Evolutionary conservation across 768 basidiomycete genomes (phyloP).

Genomic region (Mycena amicta): DNA sequence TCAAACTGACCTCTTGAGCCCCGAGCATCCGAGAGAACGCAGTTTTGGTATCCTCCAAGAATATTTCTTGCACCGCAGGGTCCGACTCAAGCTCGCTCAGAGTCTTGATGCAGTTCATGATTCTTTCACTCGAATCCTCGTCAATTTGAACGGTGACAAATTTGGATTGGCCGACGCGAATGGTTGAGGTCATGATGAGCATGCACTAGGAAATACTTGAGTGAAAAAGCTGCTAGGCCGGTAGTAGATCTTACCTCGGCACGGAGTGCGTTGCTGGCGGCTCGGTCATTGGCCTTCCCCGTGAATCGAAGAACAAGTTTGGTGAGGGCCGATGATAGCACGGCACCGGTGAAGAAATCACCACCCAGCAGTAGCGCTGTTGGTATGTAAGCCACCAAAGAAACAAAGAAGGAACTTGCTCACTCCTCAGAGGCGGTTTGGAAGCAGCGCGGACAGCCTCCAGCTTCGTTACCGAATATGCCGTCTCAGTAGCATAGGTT

Average conservation of each 20-base stretch:
- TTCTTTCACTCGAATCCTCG: conserved; percentile 95
- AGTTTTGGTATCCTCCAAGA: conserved; percentile 83
- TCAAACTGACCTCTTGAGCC: conserved; percentile 76
- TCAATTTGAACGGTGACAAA: conserved; percentile 95
- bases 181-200: conserved; percentile 96
- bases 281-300: conserved; percentile 51
- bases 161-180: conserved; percentile 96
- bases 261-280: conserved; percentile 66
- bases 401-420: conserved; percentile 21
- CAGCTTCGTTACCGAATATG: conserved; percentile 68
- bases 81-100: conserved; percentile 75
- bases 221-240: not conserved
- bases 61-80: conserved; percentile 64
- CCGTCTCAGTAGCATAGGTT: conserved; percentile 96
- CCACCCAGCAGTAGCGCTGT: conserved; percentile 87
- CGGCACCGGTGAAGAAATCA: conserved; percentile 95
- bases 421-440: conserved; percentile 89
- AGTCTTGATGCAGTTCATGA: conserved; percentile 94
- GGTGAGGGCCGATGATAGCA: conserved; percentile 86
- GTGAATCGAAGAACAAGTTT: conserved; percentile 85
- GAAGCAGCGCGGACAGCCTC: conserved; percentile 85
- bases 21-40: conserved; percentile 96
- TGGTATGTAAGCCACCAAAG: conserved; percentile 2
- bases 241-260: conserved; percentile 65
- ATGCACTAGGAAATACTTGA: conserved; percentile 50